Base-by-base conservation (phyloP, 2,329 filamentous ascomycete genomes). In the Penicillium concentricum region DNA sequence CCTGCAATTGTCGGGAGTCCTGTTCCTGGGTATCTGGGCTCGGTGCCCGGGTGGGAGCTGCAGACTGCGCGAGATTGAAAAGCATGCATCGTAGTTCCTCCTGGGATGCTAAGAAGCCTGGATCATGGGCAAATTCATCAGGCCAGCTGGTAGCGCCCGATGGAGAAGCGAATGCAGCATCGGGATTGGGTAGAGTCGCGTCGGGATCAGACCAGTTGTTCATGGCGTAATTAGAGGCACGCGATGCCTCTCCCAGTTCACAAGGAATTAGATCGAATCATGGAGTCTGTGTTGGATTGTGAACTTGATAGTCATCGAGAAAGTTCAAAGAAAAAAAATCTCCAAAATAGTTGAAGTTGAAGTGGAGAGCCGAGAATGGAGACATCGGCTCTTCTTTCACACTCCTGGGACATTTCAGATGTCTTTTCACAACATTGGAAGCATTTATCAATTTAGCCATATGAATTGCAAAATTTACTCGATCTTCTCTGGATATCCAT, bases 11-110 rank as follows among this genome's bases (percentile, higher is more conserved):
- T 4, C 39, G 32, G 56, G 35, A 24, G 30, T 51, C 44, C 26
- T 61, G 49, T 62, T 64, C 39, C 64, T 62, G 51, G 47, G 62
- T 41, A 62, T 67, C 69, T 0, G 76, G 76, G 20, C 68, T 72
- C 13, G 67, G 67, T 39, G 77, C 72, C 2, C 77, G 69, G 1
- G 77, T 78, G 0, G 77, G 75, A 2, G 73, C 74, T 2, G 72
- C 74, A 6, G 77, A 79, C 39, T 79, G 75, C 1, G 78, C 77
- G 0, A 77, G 75, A 39, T 74, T 74, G 42, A 80, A 76, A 4
- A 81, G 67, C 35, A 79, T 73, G 22, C 69, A 70, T 51, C 77
- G 72, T 4, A 81, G 69, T 58, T 79, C 74, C 64, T 78, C 75
- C 54, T 80, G 76, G 0, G 77, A 75, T 26, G 78, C 76, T 16